phyloP scores from a whole-genome alignment of 257 asterid species.

The Gardenia jasminoides region DNA sequence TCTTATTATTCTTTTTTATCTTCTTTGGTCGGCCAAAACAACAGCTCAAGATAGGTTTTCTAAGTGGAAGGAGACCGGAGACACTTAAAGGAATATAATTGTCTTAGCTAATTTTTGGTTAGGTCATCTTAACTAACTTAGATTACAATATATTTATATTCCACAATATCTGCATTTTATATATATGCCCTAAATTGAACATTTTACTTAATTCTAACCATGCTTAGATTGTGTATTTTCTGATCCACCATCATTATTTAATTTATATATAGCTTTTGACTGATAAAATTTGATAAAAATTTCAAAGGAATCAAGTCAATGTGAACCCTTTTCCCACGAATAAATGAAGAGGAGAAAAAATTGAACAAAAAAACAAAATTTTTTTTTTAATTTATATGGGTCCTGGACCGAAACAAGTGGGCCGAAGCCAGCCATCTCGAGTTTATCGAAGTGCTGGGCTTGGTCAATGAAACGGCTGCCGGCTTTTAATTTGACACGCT shows the following conservation, averaged over 20 bases:
- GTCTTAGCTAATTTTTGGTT: background rate
- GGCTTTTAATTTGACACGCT: background rate
- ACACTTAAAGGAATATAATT: background rate
- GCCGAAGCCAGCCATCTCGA: background rate
- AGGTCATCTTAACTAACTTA: background rate
- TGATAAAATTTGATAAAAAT: background rate
- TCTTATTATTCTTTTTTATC: background rate
- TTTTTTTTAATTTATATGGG: no score
- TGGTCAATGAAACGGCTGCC: constrained; percentile 5
- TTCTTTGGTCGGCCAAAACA: background rate
- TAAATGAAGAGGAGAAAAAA: background rate
- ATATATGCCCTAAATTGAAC: no score
- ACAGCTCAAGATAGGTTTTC: background rate
- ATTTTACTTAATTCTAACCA: no score
- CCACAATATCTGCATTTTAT: background rate
- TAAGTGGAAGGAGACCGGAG: background rate
- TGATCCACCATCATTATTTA: background rate
- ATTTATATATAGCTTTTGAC: no score
- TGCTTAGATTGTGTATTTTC: no score
- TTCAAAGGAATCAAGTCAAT: no score
- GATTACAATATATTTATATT: background rate
- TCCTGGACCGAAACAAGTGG: background rate
- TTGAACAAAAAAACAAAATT: no score
- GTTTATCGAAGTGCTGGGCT: background rate
- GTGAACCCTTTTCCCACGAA: no score